Conservation (phyloP, 441 rosid species). For the Viola pubescens region DNA sequence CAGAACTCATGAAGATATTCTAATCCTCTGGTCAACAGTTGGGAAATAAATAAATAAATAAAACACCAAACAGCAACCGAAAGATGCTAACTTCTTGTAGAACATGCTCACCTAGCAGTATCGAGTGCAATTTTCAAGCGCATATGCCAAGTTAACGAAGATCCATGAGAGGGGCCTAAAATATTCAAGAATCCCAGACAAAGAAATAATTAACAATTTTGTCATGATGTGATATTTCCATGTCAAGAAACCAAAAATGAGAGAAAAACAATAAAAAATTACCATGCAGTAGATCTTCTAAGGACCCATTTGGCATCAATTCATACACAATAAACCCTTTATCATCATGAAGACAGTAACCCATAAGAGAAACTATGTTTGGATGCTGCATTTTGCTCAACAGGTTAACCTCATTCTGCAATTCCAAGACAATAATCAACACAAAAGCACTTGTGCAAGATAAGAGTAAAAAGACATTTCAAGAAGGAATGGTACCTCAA, state of each 20-base stretch:
- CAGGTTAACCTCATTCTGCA: constrained; percentile 81
- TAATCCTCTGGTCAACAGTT: constrained; percentile 57
- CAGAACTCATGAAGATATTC: constrained; percentile 88
- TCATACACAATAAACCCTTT: constrained; percentile 67
- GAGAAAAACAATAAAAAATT: constrained; percentile 9
- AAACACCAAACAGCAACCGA: constrained; percentile 3
- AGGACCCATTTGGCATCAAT: constrained; percentile 78
- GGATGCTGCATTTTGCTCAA: constrained; percentile 69
- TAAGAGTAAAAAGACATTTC: constrained; percentile 1
- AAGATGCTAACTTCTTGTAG: constrained; percentile 2
- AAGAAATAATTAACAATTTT: background rate
- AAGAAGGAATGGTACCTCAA: constrained; percentile 41
- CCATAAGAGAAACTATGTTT: constrained; percentile 64
- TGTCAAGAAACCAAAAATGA: background rate
- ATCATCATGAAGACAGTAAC: constrained; percentile 51
- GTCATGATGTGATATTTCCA: background rate
- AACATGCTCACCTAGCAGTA: constrained; percentile 53
- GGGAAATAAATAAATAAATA: constrained; percentile 8
- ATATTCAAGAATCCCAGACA: constrained; percentile 2
- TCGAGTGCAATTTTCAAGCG: constrained; percentile 90
- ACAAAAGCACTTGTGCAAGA: background rate
- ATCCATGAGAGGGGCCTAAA: constrained; percentile 69
- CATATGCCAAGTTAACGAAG: constrained; percentile 69
- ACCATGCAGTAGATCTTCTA: constrained; percentile 89
- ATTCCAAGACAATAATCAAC: constrained; percentile 16